Base-by-base conservation (phyloP, 1,284 basidiomycete genomes). In the Leccinum laetum region DNA sequence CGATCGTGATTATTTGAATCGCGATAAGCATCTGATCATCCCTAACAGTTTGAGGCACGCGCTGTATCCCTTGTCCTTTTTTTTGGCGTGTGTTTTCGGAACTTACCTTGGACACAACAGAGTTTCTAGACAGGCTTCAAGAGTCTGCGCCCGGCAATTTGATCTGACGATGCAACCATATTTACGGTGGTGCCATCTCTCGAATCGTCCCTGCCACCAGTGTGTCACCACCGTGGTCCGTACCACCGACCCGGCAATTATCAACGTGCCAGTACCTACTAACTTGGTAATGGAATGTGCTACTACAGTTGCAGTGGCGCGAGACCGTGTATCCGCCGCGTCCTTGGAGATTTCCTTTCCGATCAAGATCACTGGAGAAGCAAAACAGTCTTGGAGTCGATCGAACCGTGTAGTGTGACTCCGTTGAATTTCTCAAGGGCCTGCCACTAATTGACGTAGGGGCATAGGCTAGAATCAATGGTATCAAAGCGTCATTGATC, bases 1-100 rank as follows among this genome's bases (percentile, higher is more conserved):
- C 67, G 46, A 65, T 71, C 64, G 72, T 75, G 72, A 71, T n/a
- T 44, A 44, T n/a, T 44, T 44, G 41, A 44, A 53, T 53, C 13
- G 4, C 52, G 52, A 53, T 14, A 53, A 11, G 13, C 52, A 53
- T 24, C 52, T 14, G 52, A 53, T 53, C 52, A 53, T 53, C 21
- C 52, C 52, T 24, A 61, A 72, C 70, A 18, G 52, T 53, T 24
- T 53, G 52, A 53, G 52, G 52, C 52, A 53, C 52, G 21, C 46
- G 9, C 46, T 21, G 18, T 2, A 13, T 49, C 13, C 13, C 21
- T 53, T 24, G 13, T 24, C 21, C 14, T 24, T 24, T 24, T 53
- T 14, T 53, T 9, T 53, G 4, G 21, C 52, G 13, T 53, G 49
- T 52, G 52, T 24, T 24, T 24, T 53, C 52, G 52, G 52, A 53